These are phyloP conservation scores for Cercospora citrullina DNA, from an alignment of 2,329 filamentous ascomycete species.

Conservation along the genomic window DNA sequence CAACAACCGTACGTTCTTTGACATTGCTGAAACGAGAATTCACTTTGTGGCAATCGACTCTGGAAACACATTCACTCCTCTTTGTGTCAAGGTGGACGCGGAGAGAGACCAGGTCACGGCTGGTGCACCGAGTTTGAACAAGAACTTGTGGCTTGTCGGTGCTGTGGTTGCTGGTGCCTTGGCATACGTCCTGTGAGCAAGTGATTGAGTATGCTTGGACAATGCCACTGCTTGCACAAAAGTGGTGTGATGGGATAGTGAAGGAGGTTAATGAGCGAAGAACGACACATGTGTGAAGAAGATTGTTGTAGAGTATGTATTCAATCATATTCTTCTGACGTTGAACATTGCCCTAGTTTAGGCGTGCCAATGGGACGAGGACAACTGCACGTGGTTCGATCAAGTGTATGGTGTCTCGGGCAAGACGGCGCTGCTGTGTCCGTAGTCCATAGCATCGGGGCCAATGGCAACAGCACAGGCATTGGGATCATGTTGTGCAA, in stretches of 20 bases:
- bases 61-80: slow-evolving; percentile 16
- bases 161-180: slow-evolving; percentile 13
- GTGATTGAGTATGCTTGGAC: background rate
- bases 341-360: background rate
- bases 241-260: background rate
- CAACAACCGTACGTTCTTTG: slow-evolving; percentile 12
- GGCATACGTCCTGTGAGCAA: slow-evolving; percentile 12
- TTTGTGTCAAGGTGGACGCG: slow-evolving; percentile 17
- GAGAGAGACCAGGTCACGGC: slow-evolving; percentile 9
- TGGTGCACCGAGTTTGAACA: slow-evolving; percentile 5
- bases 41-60: slow-evolving; percentile 20
- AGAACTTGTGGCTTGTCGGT: slow-evolving; percentile 13
- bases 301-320: background rate
- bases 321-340: background rate
- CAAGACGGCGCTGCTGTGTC: background rate
- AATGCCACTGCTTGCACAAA: background rate
- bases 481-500: background rate
- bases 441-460: too few species aligned
- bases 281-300: background rate
- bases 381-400: background rate
- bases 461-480: background rate
- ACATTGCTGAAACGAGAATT: slow-evolving; percentile 11
- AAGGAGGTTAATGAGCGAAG: background rate
- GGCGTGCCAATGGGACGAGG: background rate
- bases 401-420: background rate